Evolutionary conservation across 441 rosid species (phyloP).

Genomic region (Gossypium lobatum): DNA sequence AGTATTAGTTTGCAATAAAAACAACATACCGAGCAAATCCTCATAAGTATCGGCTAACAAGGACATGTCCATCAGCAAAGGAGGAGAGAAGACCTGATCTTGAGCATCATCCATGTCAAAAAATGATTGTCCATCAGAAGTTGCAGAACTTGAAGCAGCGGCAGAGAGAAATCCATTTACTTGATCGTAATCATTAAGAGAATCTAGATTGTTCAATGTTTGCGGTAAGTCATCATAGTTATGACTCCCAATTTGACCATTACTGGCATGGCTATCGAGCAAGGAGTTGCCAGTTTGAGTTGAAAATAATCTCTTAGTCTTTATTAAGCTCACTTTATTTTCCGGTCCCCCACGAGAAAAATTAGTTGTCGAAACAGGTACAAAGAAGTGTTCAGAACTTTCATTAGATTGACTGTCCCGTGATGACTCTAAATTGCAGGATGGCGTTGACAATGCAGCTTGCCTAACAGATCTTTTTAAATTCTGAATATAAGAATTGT

Average conservation of each 20-base stretch:
- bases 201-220: slow-evolving; percentile 53
- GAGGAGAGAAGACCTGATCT: slow-evolving; percentile 91
- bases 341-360: slow-evolving; percentile 50
- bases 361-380: slow-evolving; percentile 64
- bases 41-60: slow-evolving; percentile 72
- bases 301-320: slow-evolving; percentile 47
- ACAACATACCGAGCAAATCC: slow-evolving; percentile 79
- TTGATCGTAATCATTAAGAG: slow-evolving; percentile 62
- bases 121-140: slow-evolving; percentile 53
- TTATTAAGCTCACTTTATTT: slow-evolving; percentile 37
- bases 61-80: slow-evolving; percentile 75
- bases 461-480: slow-evolving; percentile 92
- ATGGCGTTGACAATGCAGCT: slow-evolving; percentile 66
- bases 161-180: slow-evolving; percentile 71
- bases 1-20: neutral
- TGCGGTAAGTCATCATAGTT: slow-evolving; percentile 59
- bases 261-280: slow-evolving; percentile 36
- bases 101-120: slow-evolving; percentile 61
- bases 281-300: slow-evolving; percentile 45
- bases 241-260: slow-evolving; percentile 47
- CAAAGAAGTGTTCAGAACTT: slow-evolving; percentile 80
- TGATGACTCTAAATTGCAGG: slow-evolving; percentile 65
- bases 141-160: slow-evolving; percentile 50
- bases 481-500: slow-evolving; percentile 55
- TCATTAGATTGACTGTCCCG: slow-evolving; percentile 71